Evolutionary conservation across 2,329 filamentous ascomycete species (phyloP), one percentile per base, ranked within the genome.

Genomic region (Hirsutella rhossiliensis): DNA sequence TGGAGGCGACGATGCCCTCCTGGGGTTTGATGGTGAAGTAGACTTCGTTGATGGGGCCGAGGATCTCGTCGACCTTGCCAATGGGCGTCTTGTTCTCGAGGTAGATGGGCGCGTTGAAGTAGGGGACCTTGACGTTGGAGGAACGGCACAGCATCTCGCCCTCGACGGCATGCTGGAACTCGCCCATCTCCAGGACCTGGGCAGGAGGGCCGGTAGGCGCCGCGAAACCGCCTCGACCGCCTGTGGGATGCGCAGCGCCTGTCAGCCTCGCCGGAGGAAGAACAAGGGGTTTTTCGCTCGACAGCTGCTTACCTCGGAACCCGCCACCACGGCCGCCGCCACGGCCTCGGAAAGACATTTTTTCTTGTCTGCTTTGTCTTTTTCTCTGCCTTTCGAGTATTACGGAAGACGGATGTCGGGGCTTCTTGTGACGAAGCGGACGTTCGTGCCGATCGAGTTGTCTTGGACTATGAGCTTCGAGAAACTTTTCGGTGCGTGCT

Each of bases 51-150:
- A 98, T 86, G 51, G 92, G 90, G 46, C 92, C 92, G 55, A 98
- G 82, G 54, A 98, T 85, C 71, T 98, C 92, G 70, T 98, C 92
- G 62, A 98, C 85, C 71, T 97, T 97, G 65, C 92, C 92, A 64
- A 98, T 80, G 49, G 84, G 74, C 39, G 85, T 90, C 83, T 97
- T 98, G 75, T 97, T 98, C 76, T 97, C 90, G 58, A 97, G 83
- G 72, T 92, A 98, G 66, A 98, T 94, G 54, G 88, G 88, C 49
- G 92, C 92, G 73, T 96, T 97, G 82, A 98, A 98, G 73, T 94
- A 94, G 49, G 92, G 92, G 52, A 98, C 84, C 71, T 97, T 97
- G 57, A 84, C 73, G 74, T 96, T 97, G 67, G 84, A 83, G 54
- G 86, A 94, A 67, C 88, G 82, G 84, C 90, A 96, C 56, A 98